Conservation (phyloP, 192 early-diverging fungal genomes). For the Backusella tuberculispora region DNA sequence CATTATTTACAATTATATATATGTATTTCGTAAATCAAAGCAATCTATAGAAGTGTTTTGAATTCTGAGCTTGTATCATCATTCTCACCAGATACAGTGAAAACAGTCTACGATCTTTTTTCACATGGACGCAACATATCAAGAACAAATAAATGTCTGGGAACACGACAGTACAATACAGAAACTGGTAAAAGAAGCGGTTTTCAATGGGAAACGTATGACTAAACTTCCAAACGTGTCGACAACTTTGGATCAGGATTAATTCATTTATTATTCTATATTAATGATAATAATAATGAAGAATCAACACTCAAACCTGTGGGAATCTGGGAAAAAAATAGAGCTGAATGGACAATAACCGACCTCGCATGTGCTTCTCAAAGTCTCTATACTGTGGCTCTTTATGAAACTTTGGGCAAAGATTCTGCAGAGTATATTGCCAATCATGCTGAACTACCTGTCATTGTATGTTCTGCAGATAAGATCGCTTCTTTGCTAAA, state of each 20-base stretch:
- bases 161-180: slow-evolving; percentile 59
- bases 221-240: slow-evolving; percentile 59
- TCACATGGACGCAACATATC: slow-evolving; percentile 24
- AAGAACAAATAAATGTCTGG: slow-evolving; percentile 61
- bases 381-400: slow-evolving; percentile 68
- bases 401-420: slow-evolving; percentile 89
- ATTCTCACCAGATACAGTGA: background rate
- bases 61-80: background rate
- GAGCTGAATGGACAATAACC: slow-evolving; percentile 75
- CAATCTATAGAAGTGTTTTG: background rate
- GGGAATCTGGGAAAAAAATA: slow-evolving; percentile 77
- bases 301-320: slow-evolving; percentile 32
- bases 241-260: slow-evolving; percentile 72
- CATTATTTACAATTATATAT: background rate
- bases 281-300: slow-evolving; percentile 20
- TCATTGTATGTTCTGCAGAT: slow-evolving; percentile 65
- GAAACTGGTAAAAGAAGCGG: slow-evolving; percentile 61
- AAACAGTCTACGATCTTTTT: background rate
- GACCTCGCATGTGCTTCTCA: slow-evolving; percentile 69
- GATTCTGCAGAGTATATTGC: slow-evolving; percentile 84
- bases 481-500: slow-evolving; percentile 51
- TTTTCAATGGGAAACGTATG: slow-evolving; percentile 77
- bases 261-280: slow-evolving; percentile 56
- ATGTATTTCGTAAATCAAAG: background rate
- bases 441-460: slow-evolving; percentile 78